phyloP scores from a whole-genome alignment of 257 asterid genomes.

The Nicotiana tomentosiformis region DNA sequence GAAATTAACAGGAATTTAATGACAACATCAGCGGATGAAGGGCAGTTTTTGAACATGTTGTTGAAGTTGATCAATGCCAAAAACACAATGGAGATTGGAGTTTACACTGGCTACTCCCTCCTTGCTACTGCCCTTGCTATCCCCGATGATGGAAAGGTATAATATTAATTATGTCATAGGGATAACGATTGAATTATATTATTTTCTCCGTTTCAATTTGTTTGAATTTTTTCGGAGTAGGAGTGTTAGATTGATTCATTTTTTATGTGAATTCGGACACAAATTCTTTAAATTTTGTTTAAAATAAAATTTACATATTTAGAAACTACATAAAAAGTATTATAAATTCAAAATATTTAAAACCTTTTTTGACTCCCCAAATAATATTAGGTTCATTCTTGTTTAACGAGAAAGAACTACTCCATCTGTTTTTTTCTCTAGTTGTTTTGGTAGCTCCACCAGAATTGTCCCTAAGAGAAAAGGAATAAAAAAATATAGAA shows the following conservation, averaged over 20 bases:
- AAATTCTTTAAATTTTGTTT: no score
- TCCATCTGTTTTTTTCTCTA: background rate
- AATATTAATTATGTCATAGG: background rate
- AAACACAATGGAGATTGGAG: slow-evolving; percentile 30
- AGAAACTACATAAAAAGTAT: no score
- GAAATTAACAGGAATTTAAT: slow-evolving; percentile 25
- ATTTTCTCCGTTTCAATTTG: no score
- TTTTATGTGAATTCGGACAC: no score
- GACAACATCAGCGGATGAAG: slow-evolving; percentile 29
- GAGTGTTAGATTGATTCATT: no score
- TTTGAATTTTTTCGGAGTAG: background rate
- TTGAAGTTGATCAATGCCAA: slow-evolving; percentile 27
- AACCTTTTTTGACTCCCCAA: no score
- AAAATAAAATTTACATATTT: no score
- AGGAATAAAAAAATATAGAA: background rate
- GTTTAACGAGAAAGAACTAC: background rate
- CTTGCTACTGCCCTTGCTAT: slow-evolving; percentile 33
- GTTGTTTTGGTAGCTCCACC: background rate
- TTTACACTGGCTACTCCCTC: slow-evolving; percentile 30
- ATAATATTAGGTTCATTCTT: no score
- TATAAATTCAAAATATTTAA: no score
- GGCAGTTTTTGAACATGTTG: slow-evolving; percentile 31
- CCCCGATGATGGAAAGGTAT: slow-evolving; percentile 28
- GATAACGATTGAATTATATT: no score
- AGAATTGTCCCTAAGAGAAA: background rate